These are phyloP conservation scores for Peronospora destructor DNA, from an alignment of 352 stramenopile species.

Conservation along the genomic window DNA sequence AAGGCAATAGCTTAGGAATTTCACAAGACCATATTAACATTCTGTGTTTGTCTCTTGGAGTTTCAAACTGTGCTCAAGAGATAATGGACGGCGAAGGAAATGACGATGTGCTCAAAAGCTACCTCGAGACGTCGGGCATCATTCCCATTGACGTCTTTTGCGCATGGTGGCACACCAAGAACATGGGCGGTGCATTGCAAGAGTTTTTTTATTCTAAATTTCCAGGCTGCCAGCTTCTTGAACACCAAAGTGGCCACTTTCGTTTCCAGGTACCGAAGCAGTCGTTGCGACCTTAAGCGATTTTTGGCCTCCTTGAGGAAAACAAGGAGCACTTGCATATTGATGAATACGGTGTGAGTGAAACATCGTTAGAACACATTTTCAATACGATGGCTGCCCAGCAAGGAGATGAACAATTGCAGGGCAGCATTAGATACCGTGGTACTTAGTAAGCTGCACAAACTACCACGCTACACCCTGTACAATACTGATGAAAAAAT, in stretches of 20 bases:
- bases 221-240: slow-evolving; percentile 35
- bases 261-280: slow-evolving; percentile 68
- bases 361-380: slow-evolving; percentile 89
- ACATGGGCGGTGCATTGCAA: slow-evolving; percentile 31
- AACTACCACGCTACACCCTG: background rate
- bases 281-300: slow-evolving; percentile 34
- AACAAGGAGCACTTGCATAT: slow-evolving; percentile 55
- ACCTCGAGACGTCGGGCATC: slow-evolving; percentile 34
- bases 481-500: slow-evolving; percentile 18
- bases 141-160: slow-evolving; percentile 51
- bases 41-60: slow-evolving; percentile 36
- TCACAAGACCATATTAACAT: slow-evolving; percentile 23
- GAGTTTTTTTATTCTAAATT: slow-evolving; percentile 44
- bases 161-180: slow-evolving; percentile 51
- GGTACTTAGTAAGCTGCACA: slow-evolving; percentile 19
- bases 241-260: slow-evolving; percentile 62
- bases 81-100: slow-evolving; percentile 38
- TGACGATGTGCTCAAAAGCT: slow-evolving; percentile 36
- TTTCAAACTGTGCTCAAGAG: slow-evolving; percentile 25
- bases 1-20: slow-evolving; percentile 24
- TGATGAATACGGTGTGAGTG: slow-evolving; percentile 84
- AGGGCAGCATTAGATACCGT: slow-evolving; percentile 30
- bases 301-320: slow-evolving; percentile 77
- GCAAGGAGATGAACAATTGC: slow-evolving; percentile 51
- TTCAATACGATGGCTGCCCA: slow-evolving; percentile 89